These are phyloP conservation scores for Calendula officinalis DNA, from an alignment of 129 eudicot genomes.

Conservation along the genomic window DNA sequence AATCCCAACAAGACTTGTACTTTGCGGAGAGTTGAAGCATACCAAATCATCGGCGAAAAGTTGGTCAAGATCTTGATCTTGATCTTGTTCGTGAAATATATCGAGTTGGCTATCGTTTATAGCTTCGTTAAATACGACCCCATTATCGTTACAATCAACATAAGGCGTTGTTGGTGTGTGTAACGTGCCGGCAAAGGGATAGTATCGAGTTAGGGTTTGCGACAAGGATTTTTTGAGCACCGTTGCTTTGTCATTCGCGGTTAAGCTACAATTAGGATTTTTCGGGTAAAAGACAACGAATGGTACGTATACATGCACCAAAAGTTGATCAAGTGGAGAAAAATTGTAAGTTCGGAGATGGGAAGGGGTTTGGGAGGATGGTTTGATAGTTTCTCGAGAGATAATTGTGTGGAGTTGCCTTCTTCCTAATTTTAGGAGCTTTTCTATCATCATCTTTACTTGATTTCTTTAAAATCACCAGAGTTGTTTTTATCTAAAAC, in stretches of 20 bases:
- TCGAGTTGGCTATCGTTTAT: background rate
- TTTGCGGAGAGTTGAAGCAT: background rate
- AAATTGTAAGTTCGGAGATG: background rate
- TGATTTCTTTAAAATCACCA: no score
- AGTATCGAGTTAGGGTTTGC: conserved; percentile 11
- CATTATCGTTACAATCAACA: conserved; percentile 32
- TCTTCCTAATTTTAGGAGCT: background rate
- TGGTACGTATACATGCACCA: background rate
- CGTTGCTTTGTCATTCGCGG: background rate
- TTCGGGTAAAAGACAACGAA: background rate
- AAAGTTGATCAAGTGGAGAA: background rate
- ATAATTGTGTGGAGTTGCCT: background rate
- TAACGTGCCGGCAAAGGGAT: conserved; percentile 31
- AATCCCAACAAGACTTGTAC: background rate
- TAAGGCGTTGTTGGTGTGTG: background rate
- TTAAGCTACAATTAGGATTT: background rate
- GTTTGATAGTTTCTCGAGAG: background rate
- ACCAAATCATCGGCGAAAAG: background rate
- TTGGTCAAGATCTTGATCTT: background rate
- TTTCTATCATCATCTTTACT: background rate
- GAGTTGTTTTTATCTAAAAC: no score
- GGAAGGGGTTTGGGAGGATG: background rate
- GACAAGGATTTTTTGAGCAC: conserved; percentile 20
- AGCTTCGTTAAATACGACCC: conserved; percentile 25
- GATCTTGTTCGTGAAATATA: background rate